Evolutionary conservation across 2,329 filamentous ascomycete species (phyloP), one percentile per base, ranked within the genome.

Genomic region (Exophiala sp.): DNA sequence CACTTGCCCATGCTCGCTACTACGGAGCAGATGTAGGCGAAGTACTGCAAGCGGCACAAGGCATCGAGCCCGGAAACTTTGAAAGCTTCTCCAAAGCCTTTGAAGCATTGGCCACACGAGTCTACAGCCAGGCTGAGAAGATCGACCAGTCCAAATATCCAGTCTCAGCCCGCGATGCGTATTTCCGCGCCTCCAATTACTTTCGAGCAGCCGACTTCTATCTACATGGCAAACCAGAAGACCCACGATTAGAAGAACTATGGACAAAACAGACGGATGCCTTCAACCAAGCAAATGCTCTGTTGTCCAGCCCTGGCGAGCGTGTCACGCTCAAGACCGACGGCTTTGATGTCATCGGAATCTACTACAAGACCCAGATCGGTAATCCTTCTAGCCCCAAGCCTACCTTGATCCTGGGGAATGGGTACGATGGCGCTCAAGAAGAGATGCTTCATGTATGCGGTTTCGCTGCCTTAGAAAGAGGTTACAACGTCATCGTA

Each of bases 161-260:
- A 5, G 35, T 38, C 35, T 38, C 35, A 12, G 35, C 35, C 14
- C 41, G 33, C 12, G 18, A 39, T 34, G 18, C 63, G 8, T 64
- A 62, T 61, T 75, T 78, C 59, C 67, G 65, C 4, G 69, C 73
- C 2, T 58, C 75, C 0, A 69, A 63, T 1, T 78, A 78, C 61
- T 77, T 70, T 58, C 71, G 75, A 18, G 49, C 62, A 0, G 70
- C 76, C 7, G 70, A 72, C 54, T 73, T 75, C 56, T 78, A 69
- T 59, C 63, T 76, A 8, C 69, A 73, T 45, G 68, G 65, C 1
- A 71, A 78, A 61, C 66, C 63, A 65, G 65, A 48, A 7, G 70
- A 78, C 47, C 71, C 73, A 3, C 68, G 70, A 4, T 72, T 77
- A 50, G 64, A 67, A 43, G 61, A 50, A 0, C 47, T 73, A 0